Conservation (phyloP, 1,284 basidiomycete species). For the Cutaneotrichosporon sp. region DNA sequence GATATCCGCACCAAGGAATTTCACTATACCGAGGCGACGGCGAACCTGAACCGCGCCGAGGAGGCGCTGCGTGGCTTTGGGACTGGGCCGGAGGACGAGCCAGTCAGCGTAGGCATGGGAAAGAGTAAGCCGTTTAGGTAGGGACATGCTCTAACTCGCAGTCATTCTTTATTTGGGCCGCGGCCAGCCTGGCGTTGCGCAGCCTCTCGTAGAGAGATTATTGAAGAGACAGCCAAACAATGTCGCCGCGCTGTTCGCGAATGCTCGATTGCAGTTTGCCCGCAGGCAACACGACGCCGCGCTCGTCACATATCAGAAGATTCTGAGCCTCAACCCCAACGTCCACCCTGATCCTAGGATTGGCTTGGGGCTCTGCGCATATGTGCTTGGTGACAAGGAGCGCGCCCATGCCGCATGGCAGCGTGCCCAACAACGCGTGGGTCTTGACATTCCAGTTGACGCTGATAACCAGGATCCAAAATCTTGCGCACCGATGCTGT, state of each 20-base stretch:
- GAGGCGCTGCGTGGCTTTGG: conserved; percentile 57
- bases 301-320: conserved; percentile 74
- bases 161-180: conserved; percentile 76
- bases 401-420: conserved; percentile 83
- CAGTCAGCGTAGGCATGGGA: conserved; percentile 37
- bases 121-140: conserved; percentile 11
- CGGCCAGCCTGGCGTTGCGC: conserved; percentile 69
- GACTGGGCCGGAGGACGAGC: conserved; percentile 32
- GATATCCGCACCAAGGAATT: conserved; percentile 62
- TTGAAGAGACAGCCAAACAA: conserved; percentile 73
- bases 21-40: conserved; percentile 61
- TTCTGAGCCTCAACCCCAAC: conserved; percentile 67
- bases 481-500: conserved; percentile 67
- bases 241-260: conserved; percentile 48
- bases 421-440: conserved; percentile 70
- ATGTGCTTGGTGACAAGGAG: conserved; percentile 72
- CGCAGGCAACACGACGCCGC: conserved; percentile 70
- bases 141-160: conserved; percentile 35
- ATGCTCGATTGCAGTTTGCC: conserved; percentile 79
- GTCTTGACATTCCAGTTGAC: conserved; percentile 35
- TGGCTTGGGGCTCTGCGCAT: conserved; percentile 86
- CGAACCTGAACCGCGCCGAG: conserved; percentile 64
- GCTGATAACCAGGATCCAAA: conserved; percentile 59
- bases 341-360: conserved; percentile 85
- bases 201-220: conserved; percentile 75